Base-by-base conservation (phyloP, 148 eudicot genomes). In the Persicaria tinctoria region DNA sequence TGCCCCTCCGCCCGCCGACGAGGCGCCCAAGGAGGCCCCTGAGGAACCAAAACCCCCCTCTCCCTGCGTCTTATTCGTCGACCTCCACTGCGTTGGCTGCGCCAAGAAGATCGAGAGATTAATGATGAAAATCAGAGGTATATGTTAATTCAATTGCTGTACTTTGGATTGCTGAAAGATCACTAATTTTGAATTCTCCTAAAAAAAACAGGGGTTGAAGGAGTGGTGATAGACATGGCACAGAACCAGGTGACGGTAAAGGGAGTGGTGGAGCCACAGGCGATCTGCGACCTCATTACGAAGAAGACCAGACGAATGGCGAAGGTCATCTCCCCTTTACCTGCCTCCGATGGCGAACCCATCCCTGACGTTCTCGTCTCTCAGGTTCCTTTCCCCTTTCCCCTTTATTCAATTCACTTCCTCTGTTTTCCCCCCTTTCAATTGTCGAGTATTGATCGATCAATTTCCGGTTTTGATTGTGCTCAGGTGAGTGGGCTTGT, bases 21-120 rank as follows among this genome's bases (percentile, higher is more conserved):
- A 80, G 75, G 88, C 87, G 63, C 79, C 83, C 20, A 86, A 79
- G 53, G 76, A 77, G 70, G 76, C 56, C 51, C 81, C 86, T 74
- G 93, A 87, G 71, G 86, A 83, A 23, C 87, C 87, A 6, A 82
- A 82, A 74, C 92, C 91, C 17, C 98, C 92, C 0, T 51, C 78
- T 0, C 97, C 97, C 10, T 78, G 87, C 66, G 91, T 95, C 8
- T 81, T 95, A 75, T 85, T 73, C 70, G 86, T 95, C 32, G 97
- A 95, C 76, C 82, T 95, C 82, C 99, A 95, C 86, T 95, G 99
- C 78, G 87, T 84, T 73, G 99, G 99, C 7, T 95, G 99, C 86
- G 97, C 96, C 1, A 95, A 87, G 86, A 95, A 95, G 87, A 92
- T 92, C 74, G 87, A 95, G 79, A 87, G 84, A 51, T 87, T 90